Conservation (phyloP, 352 stramenopile genomes). For the Aphanomyces invadans region DNA sequence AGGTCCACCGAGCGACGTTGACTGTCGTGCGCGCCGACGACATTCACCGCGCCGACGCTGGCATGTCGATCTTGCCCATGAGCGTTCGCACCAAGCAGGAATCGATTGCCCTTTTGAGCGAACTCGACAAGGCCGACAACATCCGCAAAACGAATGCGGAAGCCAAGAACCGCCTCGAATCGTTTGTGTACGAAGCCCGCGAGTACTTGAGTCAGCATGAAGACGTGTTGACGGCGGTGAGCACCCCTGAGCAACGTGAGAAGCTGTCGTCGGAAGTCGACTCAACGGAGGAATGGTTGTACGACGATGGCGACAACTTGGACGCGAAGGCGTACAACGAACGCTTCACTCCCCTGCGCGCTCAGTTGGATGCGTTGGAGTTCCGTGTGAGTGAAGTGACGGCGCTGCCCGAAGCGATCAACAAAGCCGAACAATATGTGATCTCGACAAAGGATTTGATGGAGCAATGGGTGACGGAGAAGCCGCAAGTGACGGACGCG, state of each 20-base stretch:
- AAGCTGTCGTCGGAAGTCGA: conserved; percentile 57
- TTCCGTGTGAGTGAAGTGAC: conserved; percentile 84
- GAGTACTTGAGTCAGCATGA: conserved; percentile 78
- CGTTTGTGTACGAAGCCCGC: conserved; percentile 89
- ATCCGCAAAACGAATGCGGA: conserved; percentile 58
- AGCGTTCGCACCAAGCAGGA: conserved; percentile 50
- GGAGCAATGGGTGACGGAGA: conserved; percentile 48
- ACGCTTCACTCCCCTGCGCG: conserved; percentile 75
- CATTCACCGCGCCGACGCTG: conserved; percentile 25
- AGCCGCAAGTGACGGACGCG: conserved; percentile 85
- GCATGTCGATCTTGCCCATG: conserved; percentile 57
- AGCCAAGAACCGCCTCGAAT: conserved; percentile 89
- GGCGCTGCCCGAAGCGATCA: conserved; percentile 75
- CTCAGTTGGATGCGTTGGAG: conserved; percentile 78
- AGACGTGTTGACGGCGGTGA: conserved; percentile 65
- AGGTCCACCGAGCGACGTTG: conserved; percentile 73
- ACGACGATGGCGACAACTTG: conserved; percentile 87
- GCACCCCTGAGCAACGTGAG: conserved; percentile 80
- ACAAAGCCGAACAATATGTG: conserved; percentile 50
- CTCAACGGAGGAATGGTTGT: conserved; percentile 89
- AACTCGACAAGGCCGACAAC: conserved; percentile 68
- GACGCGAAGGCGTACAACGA: conserved; percentile 78
- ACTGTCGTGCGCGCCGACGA: conserved; percentile 34
- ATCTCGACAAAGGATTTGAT: conserved; percentile 58
- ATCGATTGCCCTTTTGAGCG: conserved; percentile 52